Base-by-base conservation (phyloP, 2,329 filamentous ascomycete genomes). In the Aspergillus novofumigatus region DNA sequence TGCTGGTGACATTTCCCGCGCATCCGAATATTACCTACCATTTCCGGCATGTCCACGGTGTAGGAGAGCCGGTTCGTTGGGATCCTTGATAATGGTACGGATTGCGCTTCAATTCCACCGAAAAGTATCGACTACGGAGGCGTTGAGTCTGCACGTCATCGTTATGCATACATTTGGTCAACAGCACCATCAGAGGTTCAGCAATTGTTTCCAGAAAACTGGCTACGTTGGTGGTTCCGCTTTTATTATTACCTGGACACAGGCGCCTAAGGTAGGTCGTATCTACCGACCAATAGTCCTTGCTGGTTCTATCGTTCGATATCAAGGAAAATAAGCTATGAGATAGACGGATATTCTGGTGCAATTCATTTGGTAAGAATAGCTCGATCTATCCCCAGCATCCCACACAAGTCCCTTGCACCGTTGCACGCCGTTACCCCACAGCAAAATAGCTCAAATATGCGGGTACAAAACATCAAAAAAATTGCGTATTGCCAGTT, bases 121-220 rank as follows among this genome's bases (percentile, higher is more conserved):
- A 38, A 14, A 38, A 38, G 14, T 38, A 17, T 17, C 7, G 32
- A 14, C 32, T 17, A 17, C 3, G 25, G 41, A 47, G 9, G 28
- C 35, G n/a, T 25, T 49, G 52, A 52, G 6, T 21, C 53, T 55
- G 53, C 49, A 55, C 53, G 53, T 55, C 53, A 55, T 51, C 32
- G 11, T 26, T 44, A 52, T 52, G 53, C 21, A 47, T 49, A 44
- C 25, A 45, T 51, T 17, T 17, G 32, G 32, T 38, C 14, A 38
- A 38, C 14, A 38, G 32, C 32, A 38, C 32, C 4, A 17, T 38
- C 32, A 38, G 32, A 38, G 32, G 14, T 14, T 38, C 32, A 38
- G 32, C 14, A 7, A 38, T 38, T 38, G 32, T 17, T 38, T 38
- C 32, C 17, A 38, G 32, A 35, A 35, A 14, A 32, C 29, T 14